These are phyloP conservation scores for Beauveria medogensis DNA, from an alignment of 2,329 filamentous ascomycete species.

Conservation along the genomic window DNA sequence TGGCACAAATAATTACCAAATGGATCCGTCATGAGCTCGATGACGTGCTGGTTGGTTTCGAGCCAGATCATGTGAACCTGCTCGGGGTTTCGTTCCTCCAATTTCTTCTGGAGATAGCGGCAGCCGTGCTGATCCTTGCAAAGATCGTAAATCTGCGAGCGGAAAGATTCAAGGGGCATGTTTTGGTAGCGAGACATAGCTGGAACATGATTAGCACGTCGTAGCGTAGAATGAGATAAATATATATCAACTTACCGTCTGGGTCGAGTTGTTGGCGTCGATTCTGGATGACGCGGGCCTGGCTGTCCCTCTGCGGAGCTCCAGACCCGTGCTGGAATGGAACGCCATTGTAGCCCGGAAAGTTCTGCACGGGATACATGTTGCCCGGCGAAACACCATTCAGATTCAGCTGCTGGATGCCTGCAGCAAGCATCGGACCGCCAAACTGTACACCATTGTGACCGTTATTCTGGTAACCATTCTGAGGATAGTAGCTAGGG, in stretches of 20 bases:
- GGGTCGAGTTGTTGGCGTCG: slow-evolving; percentile 67
- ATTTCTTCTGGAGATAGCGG: slow-evolving; percentile 91
- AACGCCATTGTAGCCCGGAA: slow-evolving; percentile 45
- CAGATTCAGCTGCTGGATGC: slow-evolving; percentile 59
- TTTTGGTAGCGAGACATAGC: slow-evolving; percentile 77
- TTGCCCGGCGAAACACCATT: slow-evolving; percentile 32
- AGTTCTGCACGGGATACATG: slow-evolving; percentile 50
- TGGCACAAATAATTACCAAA: slow-evolving; percentile 99
- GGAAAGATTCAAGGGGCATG: slow-evolving; percentile 69
- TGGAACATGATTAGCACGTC: slow-evolving; percentile 27
- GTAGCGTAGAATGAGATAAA: not conserved
- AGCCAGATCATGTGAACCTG: slow-evolving; percentile 88
- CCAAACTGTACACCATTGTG: slow-evolving; percentile 13
- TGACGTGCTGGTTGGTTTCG: slow-evolving; percentile 87
- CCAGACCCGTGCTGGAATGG: slow-evolving; percentile 36
- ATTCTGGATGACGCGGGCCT: slow-evolving; percentile 66
- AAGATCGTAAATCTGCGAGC: slow-evolving; percentile 76
- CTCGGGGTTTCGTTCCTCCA: slow-evolving; percentile 79
- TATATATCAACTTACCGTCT: slow-evolving; percentile 44
- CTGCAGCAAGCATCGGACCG: slow-evolving; percentile 54
- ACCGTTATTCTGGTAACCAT: slow-evolving; percentile 19
- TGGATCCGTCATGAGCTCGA: slow-evolving; percentile 97
- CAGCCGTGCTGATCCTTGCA: slow-evolving; percentile 99
- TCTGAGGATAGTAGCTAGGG: slow-evolving; percentile 24
- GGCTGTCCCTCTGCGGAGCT: slow-evolving; percentile 60